Evolutionary conservation across 1,284 basidiomycete genomes (phyloP), one percentile per base, ranked within the genome.

Genomic region (Termitomyces sp.): DNA sequence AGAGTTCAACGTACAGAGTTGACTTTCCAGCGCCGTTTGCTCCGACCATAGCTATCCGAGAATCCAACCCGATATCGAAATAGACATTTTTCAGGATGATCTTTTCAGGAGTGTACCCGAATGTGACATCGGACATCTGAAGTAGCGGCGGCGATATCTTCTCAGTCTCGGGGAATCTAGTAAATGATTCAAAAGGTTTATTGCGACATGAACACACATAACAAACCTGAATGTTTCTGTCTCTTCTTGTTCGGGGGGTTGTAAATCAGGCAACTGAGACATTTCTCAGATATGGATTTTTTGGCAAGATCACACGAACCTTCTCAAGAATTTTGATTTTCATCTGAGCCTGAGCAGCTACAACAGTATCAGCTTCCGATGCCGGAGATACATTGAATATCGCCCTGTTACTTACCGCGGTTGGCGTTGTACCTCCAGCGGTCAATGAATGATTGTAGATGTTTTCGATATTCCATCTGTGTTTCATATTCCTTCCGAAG

Each of bases 291-390:
- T 45, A 40, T 45, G n/a, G 30, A 34, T n/a, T 17, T 30, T 47
- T 49, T 19, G 17, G 6, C 6, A 34, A 40, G 21, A 41, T 2
- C 19, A 4, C 38, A 34, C 50, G 13, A 50, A 84, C 87, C 75
- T 98, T 98, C 70, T 99, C 97, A 49, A 99, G 78, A 59, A 98
- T 95, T 74, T 99, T 99, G 72, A 99, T 98, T 71, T 94, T 96
- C 64, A 88, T 92, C 68, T 98, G 95, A 30, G 95, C 94, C 71
- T 98, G 94, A 1, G 92, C 83, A 58, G 93, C 93, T 83, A 54
- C 30, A 53, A 51, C 53, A 28, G 12, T 17, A 48, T 53, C 17
- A 54, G 24, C 41, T 39, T 51, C 30, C 33, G 31, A 28, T 15
- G 15, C 36, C 10, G 48, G n/a, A 39, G 33, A 45, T 12, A n/a